phyloP scores from a whole-genome alignment of 495 filamentous ascomycete genomes.

The Physcia stellaris region DNA sequence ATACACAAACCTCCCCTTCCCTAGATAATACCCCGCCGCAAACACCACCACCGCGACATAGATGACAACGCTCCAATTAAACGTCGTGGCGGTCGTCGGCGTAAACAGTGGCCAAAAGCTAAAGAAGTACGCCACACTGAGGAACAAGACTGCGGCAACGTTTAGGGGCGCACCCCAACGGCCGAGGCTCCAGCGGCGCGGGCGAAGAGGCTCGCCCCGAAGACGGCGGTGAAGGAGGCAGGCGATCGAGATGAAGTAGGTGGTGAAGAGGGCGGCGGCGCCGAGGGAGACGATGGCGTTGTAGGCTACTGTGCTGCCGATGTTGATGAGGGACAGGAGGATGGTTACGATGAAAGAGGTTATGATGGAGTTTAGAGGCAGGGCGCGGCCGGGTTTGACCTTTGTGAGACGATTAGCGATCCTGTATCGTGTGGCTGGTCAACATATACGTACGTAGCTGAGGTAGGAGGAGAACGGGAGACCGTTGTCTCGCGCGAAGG shows the following conservation, averaged over 20 bases:
- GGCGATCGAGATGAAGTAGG: constrained; percentile 24
- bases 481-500: constrained; percentile 40
- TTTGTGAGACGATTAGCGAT: constrained; percentile 7
- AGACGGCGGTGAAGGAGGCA: constrained; percentile 19
- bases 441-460: constrained; percentile 30
- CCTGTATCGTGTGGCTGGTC: too few species aligned
- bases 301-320: constrained; percentile 25
- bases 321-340: constrained; percentile 23
- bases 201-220: constrained; percentile 16
- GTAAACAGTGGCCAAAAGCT: constrained; percentile 19
- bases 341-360: constrained; percentile 14
- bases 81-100: constrained; percentile 11
- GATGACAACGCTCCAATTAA: constrained; percentile 21
- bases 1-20: constrained; percentile 20
- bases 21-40: constrained; percentile 13
- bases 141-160: constrained; percentile 19
- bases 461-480: constrained; percentile 39
- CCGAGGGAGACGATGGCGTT: constrained; percentile 20
- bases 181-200: constrained; percentile 23
- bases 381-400: constrained; percentile 36
- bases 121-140: constrained; percentile 18
- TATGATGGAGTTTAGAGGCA: constrained; percentile 31
- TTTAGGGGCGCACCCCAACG: constrained; percentile 20
- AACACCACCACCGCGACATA: constrained; percentile 17
- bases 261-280: constrained; percentile 17